Percentiles rank a stretch among this genome's conserved stretches.
phyloP scores from a whole-genome alignment of 768 basidiomycete species.

The Dacryopinax primogenitus region DNA sequence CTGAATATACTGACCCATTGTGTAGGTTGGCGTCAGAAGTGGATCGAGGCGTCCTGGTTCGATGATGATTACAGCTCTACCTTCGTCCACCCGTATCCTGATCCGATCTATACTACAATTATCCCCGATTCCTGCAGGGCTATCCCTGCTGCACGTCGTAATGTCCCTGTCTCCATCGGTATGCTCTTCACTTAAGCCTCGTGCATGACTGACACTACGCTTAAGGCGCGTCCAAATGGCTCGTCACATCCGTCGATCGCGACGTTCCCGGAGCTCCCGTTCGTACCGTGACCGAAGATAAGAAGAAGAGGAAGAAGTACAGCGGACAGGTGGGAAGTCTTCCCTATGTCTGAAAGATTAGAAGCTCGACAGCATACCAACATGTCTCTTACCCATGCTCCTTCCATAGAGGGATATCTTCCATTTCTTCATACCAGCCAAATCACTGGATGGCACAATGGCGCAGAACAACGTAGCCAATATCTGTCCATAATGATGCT shows the following conservation, averaged over 20 bases:
- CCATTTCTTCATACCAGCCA: too few species aligned
- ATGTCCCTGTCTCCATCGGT: not conserved
- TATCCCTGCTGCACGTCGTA: not conserved
- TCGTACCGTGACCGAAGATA: not conserved
- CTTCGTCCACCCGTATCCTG: not conserved
- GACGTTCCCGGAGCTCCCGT: not conserved
- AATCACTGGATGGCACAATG: too few species aligned
- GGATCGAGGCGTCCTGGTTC: slow-evolving; percentile 1
- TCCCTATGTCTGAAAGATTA: not conserved
- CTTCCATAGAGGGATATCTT: too few species aligned
- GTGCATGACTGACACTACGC: not conserved
- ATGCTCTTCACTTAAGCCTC: not conserved
- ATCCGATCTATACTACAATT: not conserved
- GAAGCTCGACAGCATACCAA: not conserved
- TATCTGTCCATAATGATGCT: too few species aligned
- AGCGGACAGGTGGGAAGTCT: not conserved
- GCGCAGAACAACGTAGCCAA: too few species aligned
- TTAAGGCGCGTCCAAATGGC: not conserved
- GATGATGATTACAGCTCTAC: not conserved
- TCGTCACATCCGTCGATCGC: not conserved
- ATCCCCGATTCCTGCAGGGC: not conserved
- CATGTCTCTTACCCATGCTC: too few species aligned
- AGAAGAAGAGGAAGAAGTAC: slow-evolving; percentile 1
- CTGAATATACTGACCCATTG: not conserved
- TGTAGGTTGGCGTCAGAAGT: slow-evolving; percentile 5